These are phyloP conservation scores for Trapa incisa DNA, from an alignment of 345 rosid genomes.

Conservation along the genomic window DNA sequence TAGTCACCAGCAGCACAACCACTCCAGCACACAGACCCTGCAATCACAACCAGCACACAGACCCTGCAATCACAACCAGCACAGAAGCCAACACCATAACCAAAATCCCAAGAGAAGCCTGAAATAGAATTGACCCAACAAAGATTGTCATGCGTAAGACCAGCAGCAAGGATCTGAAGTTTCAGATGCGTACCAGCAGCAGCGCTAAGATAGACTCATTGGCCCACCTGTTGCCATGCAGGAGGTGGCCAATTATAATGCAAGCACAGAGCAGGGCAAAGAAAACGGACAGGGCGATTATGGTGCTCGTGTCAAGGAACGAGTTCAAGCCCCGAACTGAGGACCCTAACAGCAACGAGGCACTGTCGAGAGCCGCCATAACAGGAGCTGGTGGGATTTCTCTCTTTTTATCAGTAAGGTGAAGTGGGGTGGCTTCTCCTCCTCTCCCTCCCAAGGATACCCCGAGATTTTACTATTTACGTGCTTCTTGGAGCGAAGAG, in stretches of 20 bases:
- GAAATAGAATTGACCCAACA: too few relatives aligned
- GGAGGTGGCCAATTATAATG: constrained; percentile 51
- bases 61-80: constrained; percentile 24
- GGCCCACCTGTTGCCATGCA: constrained; percentile 64
- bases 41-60: too few relatives aligned
- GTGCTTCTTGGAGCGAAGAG: neutral
- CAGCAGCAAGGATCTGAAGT: neutral
- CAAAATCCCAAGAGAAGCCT: too few relatives aligned
- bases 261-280: constrained; percentile 53
- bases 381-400: neutral
- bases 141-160: too few relatives aligned
- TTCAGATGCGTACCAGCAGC: constrained; percentile 25
- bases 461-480: neutral
- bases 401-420: neutral
- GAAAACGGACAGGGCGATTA: constrained; percentile 42
- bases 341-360: constrained; percentile 10
- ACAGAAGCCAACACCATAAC: neutral
- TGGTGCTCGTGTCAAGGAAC: constrained; percentile 21
- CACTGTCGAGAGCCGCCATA: constrained; percentile 26
- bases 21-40: constrained; percentile 53
- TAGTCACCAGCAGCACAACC: constrained; percentile 34
- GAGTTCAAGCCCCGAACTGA: constrained; percentile 14
- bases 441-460: neutral
- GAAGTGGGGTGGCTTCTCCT: too few relatives aligned
- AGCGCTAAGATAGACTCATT: constrained; percentile 63